Evolutionary conservation across 1,139 yeast species (phyloP), one percentile per base, ranked within the genome.

Genomic region (Ashbya aceris): DNA sequence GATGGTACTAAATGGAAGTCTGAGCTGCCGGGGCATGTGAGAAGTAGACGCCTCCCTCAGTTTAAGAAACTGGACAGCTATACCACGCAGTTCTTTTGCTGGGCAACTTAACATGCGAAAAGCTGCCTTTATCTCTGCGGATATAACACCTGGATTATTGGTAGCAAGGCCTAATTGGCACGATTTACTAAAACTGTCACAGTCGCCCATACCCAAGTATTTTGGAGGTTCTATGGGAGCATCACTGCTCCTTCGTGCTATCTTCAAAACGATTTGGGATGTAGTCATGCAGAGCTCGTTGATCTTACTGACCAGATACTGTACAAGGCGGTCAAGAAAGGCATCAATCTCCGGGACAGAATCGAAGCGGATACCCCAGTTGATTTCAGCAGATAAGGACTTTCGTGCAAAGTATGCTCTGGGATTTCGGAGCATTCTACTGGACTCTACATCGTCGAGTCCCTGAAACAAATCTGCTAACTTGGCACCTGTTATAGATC

Each of bases 351-450:
- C 85, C 1, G 62, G 60, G 20, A 73, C 68, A 0, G 66, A 67
- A 27, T 76, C 74, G 48, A 89, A 83, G 40, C 97, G 60, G 0
- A 91, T 83, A 0, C 96, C 97, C 80, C 86, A 91, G 48, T 87
- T 85, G 29, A 91, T 83, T 59, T 91, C 97, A 8, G 86, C 85
- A 0, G 95, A 86, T 0, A 91, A 73, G 0, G 94, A 75, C 52
- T 85, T 86, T 28, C 95, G 70, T 73, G 67, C 38, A 65, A 69
- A 49, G 64, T 72, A 20, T 69, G 67, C 66, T 4, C 61, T 49
- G 30, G 79, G 73, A 28, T 63, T 56, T 30, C 45, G 48, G 4
- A 64, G 38, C 30, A 64, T 54, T 33, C 47, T 35, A 52, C 66
- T 30, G 26, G 53, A 46, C 41, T 61, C 65, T 41, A 66, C 44